phyloP scores from a whole-genome alignment of 208 protist species.

The Blastocrithidia nonstop region DNA sequence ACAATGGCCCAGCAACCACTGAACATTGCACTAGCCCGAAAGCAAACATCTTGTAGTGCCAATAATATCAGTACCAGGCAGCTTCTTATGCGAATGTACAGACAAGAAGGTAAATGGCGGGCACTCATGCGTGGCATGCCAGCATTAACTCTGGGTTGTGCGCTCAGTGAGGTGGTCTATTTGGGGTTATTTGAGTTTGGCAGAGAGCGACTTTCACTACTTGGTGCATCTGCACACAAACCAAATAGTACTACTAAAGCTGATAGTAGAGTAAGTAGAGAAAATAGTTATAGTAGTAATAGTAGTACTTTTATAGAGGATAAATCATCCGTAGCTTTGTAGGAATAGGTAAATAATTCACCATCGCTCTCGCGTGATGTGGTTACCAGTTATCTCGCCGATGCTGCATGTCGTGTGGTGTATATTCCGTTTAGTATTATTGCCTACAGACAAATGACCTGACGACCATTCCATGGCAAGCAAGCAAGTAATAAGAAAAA shows the following conservation, averaged over 20 bases:
- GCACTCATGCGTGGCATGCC: constrained; percentile 39
- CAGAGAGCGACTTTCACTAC: constrained; percentile 23
- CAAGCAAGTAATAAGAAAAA: constrained; percentile 1
- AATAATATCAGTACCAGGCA: constrained; percentile 11
- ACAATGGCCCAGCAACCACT: constrained; percentile 69
- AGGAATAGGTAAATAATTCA: constrained; percentile 12
- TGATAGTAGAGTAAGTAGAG: too few species aligned
- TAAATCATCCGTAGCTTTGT: too few species aligned
- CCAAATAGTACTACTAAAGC: too few species aligned
- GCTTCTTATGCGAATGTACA: constrained; percentile 26
- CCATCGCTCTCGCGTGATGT: constrained; percentile 23
- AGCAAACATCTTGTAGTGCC: constrained; percentile 35
- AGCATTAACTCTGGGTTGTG: constrained; percentile 46
- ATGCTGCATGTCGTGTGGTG: constrained; percentile 42
- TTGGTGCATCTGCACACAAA: too few species aligned
- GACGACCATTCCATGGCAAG: constrained; percentile 8
- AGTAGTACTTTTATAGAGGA: too few species aligned
- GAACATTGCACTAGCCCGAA: constrained; percentile 59
- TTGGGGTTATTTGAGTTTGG: constrained; percentile 60
- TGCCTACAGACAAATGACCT: constrained; percentile 73
- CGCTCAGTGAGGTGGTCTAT: constrained; percentile 70
- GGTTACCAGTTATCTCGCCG: constrained; percentile 39
- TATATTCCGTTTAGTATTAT: constrained; percentile 74
- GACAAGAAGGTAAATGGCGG: constrained; percentile 30
- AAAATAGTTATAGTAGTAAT: too few species aligned